These are phyloP conservation scores for Pichia occidentalis DNA, from an alignment of 805 yeast genomes.

Conservation along the genomic window DNA sequence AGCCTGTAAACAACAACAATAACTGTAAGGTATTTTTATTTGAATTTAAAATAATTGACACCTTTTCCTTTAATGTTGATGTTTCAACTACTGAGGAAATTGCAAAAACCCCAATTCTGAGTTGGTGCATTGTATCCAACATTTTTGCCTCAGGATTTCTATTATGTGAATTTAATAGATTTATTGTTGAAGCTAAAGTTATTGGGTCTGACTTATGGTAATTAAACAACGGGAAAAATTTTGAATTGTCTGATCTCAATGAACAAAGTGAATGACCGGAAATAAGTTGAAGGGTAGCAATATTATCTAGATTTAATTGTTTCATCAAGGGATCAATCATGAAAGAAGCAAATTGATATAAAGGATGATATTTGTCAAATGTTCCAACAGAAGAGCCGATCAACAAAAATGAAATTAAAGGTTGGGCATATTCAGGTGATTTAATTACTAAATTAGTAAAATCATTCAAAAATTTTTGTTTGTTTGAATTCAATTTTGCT, in stretches of 20 bases:
- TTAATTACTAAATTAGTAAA: conserved; percentile 19
- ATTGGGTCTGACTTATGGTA: not conserved
- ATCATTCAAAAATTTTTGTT: conserved; percentile 25
- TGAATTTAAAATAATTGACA: conserved; percentile 15
- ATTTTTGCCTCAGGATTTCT: not conserved
- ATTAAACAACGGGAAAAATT: conserved; percentile 9
- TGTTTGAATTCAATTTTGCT: conserved; percentile 11
- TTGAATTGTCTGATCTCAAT: not conserved
- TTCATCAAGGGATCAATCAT: conserved; percentile 21
- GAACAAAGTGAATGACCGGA: not conserved
- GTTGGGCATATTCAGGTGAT: conserved; percentile 24
- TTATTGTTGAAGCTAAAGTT: not conserved
- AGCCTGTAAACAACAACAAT: conserved; percentile 21
- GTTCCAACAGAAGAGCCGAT: conserved; percentile 29
- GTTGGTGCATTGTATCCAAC: conserved; percentile 15
- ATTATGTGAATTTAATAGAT: not conserved
- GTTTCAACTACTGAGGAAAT: conserved; percentile 21
- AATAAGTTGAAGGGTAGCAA: conserved; percentile 5
- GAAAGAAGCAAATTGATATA: conserved; percentile 26
- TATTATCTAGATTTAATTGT: conserved; percentile 27
- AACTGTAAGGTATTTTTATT: conserved; percentile 14
- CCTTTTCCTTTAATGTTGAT: conserved; percentile 12
- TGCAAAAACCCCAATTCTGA: conserved; percentile 24
- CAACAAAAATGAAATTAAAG: conserved; percentile 28
- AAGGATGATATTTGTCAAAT: conserved; percentile 22